A percentile compares a stretch with the other conserved stretches of the same genome.
These are phyloP conservation scores for Phialocephala subalpina DNA, from an alignment of 2,329 filamentous ascomycete species.

Conservation along the genomic window DNA sequence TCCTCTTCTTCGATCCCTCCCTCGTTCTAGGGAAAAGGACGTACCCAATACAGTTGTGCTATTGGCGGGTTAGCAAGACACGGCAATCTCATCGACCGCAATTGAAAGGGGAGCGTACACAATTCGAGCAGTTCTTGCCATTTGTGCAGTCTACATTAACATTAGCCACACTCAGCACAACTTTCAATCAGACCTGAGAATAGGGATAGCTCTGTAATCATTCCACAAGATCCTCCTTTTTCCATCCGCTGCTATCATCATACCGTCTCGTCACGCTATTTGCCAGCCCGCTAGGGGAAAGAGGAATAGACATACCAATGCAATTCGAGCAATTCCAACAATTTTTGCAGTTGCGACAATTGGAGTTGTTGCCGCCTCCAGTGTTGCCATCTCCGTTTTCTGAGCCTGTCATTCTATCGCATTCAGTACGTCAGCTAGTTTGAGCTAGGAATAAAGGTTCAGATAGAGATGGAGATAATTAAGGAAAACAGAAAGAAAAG, in stretches of 20 bases:
- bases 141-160: background rate
- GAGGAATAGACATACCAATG: background rate
- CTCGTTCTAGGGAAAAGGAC: background rate
- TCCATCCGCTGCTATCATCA: background rate
- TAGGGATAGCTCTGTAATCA: background rate
- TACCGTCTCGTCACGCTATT: background rate
- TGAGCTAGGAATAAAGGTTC: no score
- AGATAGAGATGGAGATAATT: no score
- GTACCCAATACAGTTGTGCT: slow-evolving; percentile 1
- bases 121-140: slow-evolving; percentile 8
- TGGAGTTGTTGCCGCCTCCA: slow-evolving; percentile 14
- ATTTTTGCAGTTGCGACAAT: slow-evolving; percentile 8
- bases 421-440: background rate
- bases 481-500: background rate
- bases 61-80: background rate
- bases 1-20: background rate
- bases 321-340: background rate
- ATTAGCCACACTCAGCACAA: background rate
- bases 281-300: background rate
- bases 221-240: background rate
- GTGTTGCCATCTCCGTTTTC: slow-evolving; percentile 6
- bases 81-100: background rate
- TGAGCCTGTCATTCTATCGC: background rate
- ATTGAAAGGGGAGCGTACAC: slow-evolving; percentile 3
- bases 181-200: background rate